Conservation (phyloP, 805 yeast genomes). For the Myxozyma geophila region DNA sequence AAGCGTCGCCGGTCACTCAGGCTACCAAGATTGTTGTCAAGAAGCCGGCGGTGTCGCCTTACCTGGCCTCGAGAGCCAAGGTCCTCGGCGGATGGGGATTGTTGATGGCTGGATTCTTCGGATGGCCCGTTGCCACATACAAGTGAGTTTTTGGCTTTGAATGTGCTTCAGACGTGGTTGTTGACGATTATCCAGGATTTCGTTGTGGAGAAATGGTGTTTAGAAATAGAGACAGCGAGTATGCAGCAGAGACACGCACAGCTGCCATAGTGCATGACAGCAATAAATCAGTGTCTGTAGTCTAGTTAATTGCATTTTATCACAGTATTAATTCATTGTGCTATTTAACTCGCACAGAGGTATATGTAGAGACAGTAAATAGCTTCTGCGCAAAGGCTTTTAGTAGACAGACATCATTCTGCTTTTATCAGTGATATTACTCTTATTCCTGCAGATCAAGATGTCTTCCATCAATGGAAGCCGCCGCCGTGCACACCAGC, state of each 20-base stretch:
- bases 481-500: too few species aligned
- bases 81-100: background rate
- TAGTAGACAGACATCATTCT: background rate
- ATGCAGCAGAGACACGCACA: background rate
- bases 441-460: too few species aligned
- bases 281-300: background rate
- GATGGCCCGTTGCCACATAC: constrained; percentile 8
- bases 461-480: too few species aligned
- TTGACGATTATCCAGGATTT: background rate
- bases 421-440: background rate
- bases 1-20: background rate
- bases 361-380: too few species aligned
- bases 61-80: constrained; percentile 5
- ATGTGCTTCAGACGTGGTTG: background rate
- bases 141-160: background rate
- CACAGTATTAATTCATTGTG: background rate
- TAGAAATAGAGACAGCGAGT: too few species aligned
- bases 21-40: background rate
- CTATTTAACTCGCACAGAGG: too few species aligned
- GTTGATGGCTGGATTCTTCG: constrained; percentile 1
- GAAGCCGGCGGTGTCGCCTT: background rate
- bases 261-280: background rate
- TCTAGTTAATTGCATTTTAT: background rate
- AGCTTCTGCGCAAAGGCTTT: too few species aligned
- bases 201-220: background rate